Evolutionary conservation across 495 filamentous ascomycete genomes (phyloP), one percentile per base, ranked within the genome.

Genomic region (Podospora australis): DNA sequence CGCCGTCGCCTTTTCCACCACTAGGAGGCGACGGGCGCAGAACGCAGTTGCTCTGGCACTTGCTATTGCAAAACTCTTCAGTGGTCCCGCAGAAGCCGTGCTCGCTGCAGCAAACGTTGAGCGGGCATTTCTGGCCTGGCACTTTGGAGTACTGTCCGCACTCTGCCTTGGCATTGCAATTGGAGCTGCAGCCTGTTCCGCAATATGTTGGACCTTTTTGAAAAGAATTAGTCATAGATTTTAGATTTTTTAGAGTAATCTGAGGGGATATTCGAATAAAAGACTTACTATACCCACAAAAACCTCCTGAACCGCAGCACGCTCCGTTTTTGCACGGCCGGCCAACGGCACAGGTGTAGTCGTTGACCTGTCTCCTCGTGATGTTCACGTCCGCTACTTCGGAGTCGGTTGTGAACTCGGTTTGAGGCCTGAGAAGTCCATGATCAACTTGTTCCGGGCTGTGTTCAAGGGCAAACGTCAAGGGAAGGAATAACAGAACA

Each of bases 151-250:
- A 56, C n/a, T 59, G 20, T 8, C 66, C 66, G 46, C 66, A 69
- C 25, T 60, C 58, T 2, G 66, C 64, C 14, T 49, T 49, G 7
- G 66, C 58, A 50, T 67, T 46, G 39, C 64, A 69, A 48, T 69
- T 64, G 28, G 44, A 48, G 17, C 39, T 6, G 20, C 56, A 54
- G 24, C 46, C 56, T 17, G 29, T 41, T 3, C 49, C 58, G 36
- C 55, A 62, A 22, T 49, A 39, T 13, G 26, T 39, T 2, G 50
- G 50, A 2, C 47, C 55, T n/a, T n/a, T n/a, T n/a, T n/a, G n/a
- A n/a, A n/a, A n/a, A n/a, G n/a, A n/a, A n/a, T 30, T 6, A 13
- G 26, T 6, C 26, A 30, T 6, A 30, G 6, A 30, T 30, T 30
- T 13, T 30, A 30, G 26, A 13, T 13, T 6, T 30, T 13, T 13